Base-by-base conservation (phyloP, 768 basidiomycete genomes). In the Lactarius vividus region DNA sequence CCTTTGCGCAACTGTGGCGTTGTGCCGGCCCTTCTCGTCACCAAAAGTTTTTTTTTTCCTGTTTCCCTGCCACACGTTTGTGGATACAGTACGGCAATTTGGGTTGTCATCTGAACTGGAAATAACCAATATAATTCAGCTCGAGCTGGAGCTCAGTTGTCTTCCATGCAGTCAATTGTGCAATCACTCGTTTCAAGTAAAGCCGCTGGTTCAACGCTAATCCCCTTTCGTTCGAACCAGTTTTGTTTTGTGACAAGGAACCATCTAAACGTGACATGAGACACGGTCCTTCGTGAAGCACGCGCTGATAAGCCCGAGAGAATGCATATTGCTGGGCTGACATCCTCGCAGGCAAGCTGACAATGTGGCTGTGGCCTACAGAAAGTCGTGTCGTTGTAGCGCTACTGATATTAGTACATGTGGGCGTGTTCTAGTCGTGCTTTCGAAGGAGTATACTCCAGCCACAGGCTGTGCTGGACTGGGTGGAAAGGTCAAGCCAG, bases 21-120 rank as follows among this genome's bases (percentile, higher is more conserved):
- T 10, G 9, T 37, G 44, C 49, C 56, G 7, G 46, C 15, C 26
- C n/a, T 49, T 46, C 37, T 62, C 61, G 39, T 52, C 44, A 56
- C 31, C 31, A 37, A 56, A 4, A 18, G 11, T 40, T 54, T 37
- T 39, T 35, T 39, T 37, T 33, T 39, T 57, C 11, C n/a, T 28
- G 35, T 57, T 39, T 57, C 53, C 39, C 46, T 55, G 53, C 53
- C 53, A 13, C 61, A 40, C 39, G 61, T 63, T 57, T 57, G 56
- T 16, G 44, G 54, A 39, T 62, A 40, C 61, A 55, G 29, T 55
- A 11, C 54, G 54, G 54, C 57, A 13, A 53, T 15, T 16, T 54
- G 53, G 23, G 13, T 20, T 54, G 53, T 28, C 53, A 20, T 29
- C 52, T 28, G 23, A n/a, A 18, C 15, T 18, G 10, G 10, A 2